Evolutionary conservation across 2,329 filamentous ascomycete species (phyloP).

Genomic region (Fusarium sublunatum): DNA sequence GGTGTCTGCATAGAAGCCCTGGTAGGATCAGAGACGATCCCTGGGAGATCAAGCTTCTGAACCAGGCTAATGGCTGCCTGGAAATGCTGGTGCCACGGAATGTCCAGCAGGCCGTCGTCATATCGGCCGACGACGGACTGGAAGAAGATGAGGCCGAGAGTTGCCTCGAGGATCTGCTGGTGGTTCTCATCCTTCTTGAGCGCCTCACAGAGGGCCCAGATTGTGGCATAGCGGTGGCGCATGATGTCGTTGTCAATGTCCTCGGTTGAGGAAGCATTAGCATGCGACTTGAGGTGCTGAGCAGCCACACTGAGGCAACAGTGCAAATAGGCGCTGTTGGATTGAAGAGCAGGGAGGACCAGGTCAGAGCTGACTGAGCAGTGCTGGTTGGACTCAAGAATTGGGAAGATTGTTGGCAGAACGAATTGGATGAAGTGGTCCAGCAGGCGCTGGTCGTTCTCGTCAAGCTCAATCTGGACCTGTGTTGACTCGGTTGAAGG

Average conservation of each 20-base stretch:
- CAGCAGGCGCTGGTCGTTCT: conserved; percentile 85
- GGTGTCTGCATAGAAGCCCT: conserved; percentile 70
- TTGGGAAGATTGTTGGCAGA: conserved; percentile 88
- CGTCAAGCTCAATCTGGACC: conserved; percentile 83
- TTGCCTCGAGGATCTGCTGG: conserved; percentile 89
- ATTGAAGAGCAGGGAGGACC: conserved; percentile 87
- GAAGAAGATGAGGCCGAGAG: conserved; percentile 95
- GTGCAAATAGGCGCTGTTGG: conserved; percentile 93
- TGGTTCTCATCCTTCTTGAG: conserved; percentile 85
- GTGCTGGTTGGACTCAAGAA: conserved; percentile 89
- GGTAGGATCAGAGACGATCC: conserved; percentile 69
- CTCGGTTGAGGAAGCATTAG: conserved; percentile 69
- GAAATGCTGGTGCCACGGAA: conserved; percentile 98
- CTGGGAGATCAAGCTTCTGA: conserved; percentile 83
- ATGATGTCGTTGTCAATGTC: conserved; percentile 91
- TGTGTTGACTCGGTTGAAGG: conserved; percentile 72
- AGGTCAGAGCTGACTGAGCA: conserved; percentile 83
- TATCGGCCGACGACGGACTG: conserved; percentile 90
- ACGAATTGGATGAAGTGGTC: conserved; percentile 93
- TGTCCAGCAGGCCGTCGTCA: conserved; percentile 87
- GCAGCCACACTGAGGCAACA: conserved; percentile 95
- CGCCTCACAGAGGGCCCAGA: conserved; percentile 85
- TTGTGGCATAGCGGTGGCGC: conserved; percentile 88
- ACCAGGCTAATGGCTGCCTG: conserved; percentile 88
- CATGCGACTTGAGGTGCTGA: conserved; percentile 86